Conservation (phyloP, 192 early-diverging fungal genomes). For the Entrophospora sp. region DNA sequence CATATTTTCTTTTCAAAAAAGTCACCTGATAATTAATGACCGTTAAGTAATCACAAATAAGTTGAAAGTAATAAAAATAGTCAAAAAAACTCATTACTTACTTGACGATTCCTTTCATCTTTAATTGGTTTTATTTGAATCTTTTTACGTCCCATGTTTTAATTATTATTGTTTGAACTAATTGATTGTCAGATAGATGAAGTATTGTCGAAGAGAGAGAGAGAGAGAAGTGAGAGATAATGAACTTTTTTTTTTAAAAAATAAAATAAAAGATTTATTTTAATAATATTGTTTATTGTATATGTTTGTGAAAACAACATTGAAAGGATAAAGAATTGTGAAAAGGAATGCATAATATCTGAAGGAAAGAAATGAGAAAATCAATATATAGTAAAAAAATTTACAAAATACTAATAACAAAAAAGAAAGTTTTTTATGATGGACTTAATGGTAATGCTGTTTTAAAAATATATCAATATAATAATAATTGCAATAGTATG, state of each 20-base stretch:
- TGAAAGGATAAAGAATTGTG: too few species aligned
- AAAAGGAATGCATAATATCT: too few species aligned
- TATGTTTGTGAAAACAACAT: too few species aligned
- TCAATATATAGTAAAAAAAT: too few species aligned
- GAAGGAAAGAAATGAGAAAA: too few species aligned
- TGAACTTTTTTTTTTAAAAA: neutral
- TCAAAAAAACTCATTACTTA: slow-evolving; percentile 28
- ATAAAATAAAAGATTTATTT: neutral
- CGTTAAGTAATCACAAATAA: neutral
- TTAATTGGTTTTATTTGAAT: slow-evolving; percentile 85
- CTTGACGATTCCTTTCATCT: slow-evolving; percentile 88
- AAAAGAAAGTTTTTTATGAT: too few species aligned
- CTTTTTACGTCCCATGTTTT: slow-evolving; percentile 86
- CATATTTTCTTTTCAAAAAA: slow-evolving; percentile 89
- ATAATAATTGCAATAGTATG: too few species aligned
- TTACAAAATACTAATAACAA: too few species aligned
- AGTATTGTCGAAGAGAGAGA: neutral
- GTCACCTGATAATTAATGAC: slow-evolving; percentile 53
- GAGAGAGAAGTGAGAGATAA: neutral
- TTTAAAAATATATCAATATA: too few species aligned
- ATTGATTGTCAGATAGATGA: neutral
- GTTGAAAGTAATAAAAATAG: neutral
- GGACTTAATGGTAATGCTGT: too few species aligned
- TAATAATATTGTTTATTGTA: too few species aligned
- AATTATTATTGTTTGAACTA: too few species aligned